Base-by-base conservation (phyloP, 768 basidiomycete species). In the Coprinopsis marcescibilis region DNA sequence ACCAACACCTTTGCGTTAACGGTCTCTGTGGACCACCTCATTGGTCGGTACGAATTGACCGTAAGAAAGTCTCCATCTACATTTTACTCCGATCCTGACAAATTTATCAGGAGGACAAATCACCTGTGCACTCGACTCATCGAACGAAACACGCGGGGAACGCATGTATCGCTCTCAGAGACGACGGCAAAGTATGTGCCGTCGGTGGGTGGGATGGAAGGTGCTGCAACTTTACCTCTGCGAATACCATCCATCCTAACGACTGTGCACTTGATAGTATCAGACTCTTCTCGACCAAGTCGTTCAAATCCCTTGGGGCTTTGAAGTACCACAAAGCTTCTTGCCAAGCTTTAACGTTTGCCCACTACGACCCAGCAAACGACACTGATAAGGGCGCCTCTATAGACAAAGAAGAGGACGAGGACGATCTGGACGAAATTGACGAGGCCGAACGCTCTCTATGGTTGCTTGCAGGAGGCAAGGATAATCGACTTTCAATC, bases 171-270 rank as follows among this genome's bases (percentile, higher is more conserved):
- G 76, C 83, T 2, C 79, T 96, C 11, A 79, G 81, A 4, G 73
- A 78, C 27, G 83, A 88, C 53, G 89, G 83, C 0, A 75, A 76
- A 17, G 78, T 97, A 0, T 85, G 92, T 55, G 93, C 92, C 0
- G 70, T 93, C 2, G 94, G 86, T 2, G 91, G 93, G 0, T 97
- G 95, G 95, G 93, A 98, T 51, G 93, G 95, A 27, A 80, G 73
- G 94, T 93, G 53, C 55, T 86, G 34, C 12, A 13, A 24, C 26
- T 24, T 33, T n/a, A 12, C 30, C n/a, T 50, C n/a, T 35, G 35
- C 29, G 7, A 14, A 20, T 41, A 15, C 19, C 46, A 37, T n/a
- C 34, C 45, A 2, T 27, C 30, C 36, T 29, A 13, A 29, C 29
- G 19, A 24, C 4, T 13, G 13, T 29, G 1, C 57, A n/a, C n/a